Conservation (phyloP, 768 basidiomycete genomes). For the Agaricus blazei region DNA sequence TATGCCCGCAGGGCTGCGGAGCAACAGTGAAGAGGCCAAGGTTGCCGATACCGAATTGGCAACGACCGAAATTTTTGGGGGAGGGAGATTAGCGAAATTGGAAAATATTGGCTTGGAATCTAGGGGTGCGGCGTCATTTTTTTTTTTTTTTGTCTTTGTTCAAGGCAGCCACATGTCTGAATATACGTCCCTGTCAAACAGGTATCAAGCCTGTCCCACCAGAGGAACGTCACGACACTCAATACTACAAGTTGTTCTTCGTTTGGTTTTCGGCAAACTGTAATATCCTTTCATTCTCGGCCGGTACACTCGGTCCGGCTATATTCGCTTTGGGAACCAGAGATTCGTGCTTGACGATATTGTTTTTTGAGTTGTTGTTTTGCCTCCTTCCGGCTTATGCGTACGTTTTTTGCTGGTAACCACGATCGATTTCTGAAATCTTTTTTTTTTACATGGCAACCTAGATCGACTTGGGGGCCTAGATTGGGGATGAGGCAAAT, state of each 20-base stretch:
- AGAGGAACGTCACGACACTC: slow-evolving; percentile 53
- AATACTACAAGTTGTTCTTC: slow-evolving; percentile 69
- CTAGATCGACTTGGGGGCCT: slow-evolving; percentile 68
- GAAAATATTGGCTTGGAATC: slow-evolving; percentile 24
- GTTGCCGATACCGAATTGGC: no score
- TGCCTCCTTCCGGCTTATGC: slow-evolving; percentile 53
- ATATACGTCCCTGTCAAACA: slow-evolving; percentile 10
- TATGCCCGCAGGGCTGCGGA: no score
- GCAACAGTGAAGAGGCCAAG: no score
- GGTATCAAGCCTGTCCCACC: slow-evolving; percentile 54
- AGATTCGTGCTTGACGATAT: slow-evolving; percentile 58
- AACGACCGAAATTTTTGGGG: no score
- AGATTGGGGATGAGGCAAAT: slow-evolving; percentile 84
- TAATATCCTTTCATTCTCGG: slow-evolving; percentile 67
- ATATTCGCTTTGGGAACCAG: slow-evolving; percentile 54
- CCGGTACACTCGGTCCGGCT: slow-evolving; percentile 63
- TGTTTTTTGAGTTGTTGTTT: slow-evolving; percentile 64
- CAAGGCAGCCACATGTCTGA: no score
- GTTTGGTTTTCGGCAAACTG: slow-evolving; percentile 72
- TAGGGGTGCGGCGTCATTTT: slow-evolving; percentile 20
- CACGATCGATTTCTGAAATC: no score
- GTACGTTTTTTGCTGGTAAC: slow-evolving; percentile 30
- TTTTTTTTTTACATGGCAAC: neutral
- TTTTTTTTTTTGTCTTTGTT: neutral
- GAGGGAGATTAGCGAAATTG: slow-evolving; percentile 1